Evolutionary conservation across 148 eudicot genomes (phyloP).

Genomic region (Vaccinium darrowii): DNA sequence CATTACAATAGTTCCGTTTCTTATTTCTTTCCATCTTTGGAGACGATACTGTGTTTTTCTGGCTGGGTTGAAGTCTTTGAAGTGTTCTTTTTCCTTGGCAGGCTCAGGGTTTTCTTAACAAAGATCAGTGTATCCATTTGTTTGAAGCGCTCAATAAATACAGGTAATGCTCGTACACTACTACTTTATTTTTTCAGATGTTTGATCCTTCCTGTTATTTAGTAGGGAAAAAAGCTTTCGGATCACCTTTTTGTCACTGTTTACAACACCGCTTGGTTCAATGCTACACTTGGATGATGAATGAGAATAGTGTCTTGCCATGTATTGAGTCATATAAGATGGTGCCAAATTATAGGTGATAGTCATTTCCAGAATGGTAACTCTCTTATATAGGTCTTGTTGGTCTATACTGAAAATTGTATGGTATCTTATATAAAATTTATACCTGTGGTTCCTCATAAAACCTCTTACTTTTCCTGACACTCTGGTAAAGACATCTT

Average conservation of each 20-base stretch:
- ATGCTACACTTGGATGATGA: background rate
- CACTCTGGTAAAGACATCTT: background rate
- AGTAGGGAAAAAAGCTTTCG: no score
- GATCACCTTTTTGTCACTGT: background rate
- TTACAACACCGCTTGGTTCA: background rate
- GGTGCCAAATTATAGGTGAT: background rate
- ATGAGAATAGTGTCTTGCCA: background rate
- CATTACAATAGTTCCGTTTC: background rate
- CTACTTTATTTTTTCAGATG: background rate
- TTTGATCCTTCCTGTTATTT: background rate
- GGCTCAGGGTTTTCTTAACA: slow-evolving; percentile 57
- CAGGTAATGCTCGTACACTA: slow-evolving; percentile 46
- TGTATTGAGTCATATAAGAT: background rate
- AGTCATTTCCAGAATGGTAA: background rate
- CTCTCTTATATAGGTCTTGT: background rate
- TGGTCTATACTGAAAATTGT: background rate
- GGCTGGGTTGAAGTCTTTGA: background rate
- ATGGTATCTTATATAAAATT: no score
- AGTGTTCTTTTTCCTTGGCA: slow-evolving; percentile 27
- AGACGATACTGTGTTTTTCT: background rate
- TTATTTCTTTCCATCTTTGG: background rate
- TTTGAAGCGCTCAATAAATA: slow-evolving; percentile 87
- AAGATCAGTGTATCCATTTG: slow-evolving; percentile 63
- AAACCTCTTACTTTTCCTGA: background rate
- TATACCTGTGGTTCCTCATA: background rate